Evolutionary conservation across 805 yeast genomes (phyloP).

Genomic region (Yarrowia divulgata): DNA sequence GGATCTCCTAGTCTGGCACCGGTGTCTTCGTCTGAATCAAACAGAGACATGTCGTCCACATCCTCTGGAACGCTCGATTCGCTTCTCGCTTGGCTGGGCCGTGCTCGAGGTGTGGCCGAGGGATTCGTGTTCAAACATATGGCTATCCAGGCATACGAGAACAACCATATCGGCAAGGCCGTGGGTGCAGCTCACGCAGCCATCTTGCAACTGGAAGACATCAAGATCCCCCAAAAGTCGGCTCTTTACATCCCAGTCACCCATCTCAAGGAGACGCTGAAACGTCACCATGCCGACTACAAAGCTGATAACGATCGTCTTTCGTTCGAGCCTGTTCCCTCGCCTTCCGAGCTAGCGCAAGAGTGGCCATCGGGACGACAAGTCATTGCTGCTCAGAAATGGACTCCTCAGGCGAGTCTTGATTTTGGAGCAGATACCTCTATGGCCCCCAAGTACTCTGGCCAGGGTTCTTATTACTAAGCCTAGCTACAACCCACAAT

Average conservation of each 20-base stretch:
- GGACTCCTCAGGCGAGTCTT: constrained; percentile 47
- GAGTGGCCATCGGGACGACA: constrained; percentile 51
- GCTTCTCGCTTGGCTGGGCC: constrained; percentile 46
- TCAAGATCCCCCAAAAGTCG: constrained; percentile 26
- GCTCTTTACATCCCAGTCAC: constrained; percentile 29
- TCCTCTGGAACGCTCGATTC: constrained; percentile 21
- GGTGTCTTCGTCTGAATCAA: constrained; percentile 1
- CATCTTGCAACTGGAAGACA: constrained; percentile 11
- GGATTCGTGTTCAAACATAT: constrained; percentile 47
- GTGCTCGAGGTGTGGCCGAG: constrained; percentile 44
- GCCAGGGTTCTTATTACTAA: constrained; percentile 28
- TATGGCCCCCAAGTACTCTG: constrained; percentile 4
- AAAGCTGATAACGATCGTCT: constrained; percentile 48
- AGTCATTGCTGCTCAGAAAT: constrained; percentile 46
- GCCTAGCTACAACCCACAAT: no score
- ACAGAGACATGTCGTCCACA: constrained; percentile 1
- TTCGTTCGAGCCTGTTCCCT: constrained; percentile 49
- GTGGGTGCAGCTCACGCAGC: constrained; percentile 40
- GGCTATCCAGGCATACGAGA: constrained; percentile 46
- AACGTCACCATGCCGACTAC: constrained; percentile 42
- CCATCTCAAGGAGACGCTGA: constrained; percentile 42
- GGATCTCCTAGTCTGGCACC: background rate
- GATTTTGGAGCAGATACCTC: constrained; percentile 5
- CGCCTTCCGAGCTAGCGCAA: constrained; percentile 44
- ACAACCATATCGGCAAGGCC: constrained; percentile 46